These are phyloP conservation scores for Circinella umbellata DNA, from an alignment of 371 early-diverging fungal genomes.

Conservation along the genomic window DNA sequence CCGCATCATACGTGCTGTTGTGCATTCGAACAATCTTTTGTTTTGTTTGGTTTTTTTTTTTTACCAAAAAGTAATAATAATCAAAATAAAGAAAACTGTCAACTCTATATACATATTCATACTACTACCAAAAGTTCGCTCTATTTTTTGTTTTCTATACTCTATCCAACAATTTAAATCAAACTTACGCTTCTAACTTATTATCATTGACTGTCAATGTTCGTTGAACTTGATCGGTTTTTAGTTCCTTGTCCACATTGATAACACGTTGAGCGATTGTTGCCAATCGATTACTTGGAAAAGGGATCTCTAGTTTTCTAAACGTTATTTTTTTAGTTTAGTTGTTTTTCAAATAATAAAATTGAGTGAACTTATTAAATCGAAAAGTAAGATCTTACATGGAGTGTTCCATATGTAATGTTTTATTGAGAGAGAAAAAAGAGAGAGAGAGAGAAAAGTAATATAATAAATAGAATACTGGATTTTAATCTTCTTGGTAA, in stretches of 20 bases:
- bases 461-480: too few species aligned
- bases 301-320: constrained; percentile 52
- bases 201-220: constrained; percentile 14
- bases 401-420: background rate
- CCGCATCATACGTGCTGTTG: constrained; percentile 49
- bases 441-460: too few species aligned
- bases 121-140: too few species aligned
- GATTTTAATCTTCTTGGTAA: too few species aligned
- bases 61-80: too few species aligned
- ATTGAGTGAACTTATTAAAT: background rate
- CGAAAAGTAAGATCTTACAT: background rate
- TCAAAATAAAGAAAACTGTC: background rate
- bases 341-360: background rate
- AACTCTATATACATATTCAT: too few species aligned
- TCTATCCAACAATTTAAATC: too few species aligned
- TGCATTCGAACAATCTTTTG: constrained; percentile 46
- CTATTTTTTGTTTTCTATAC: too few species aligned
- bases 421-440: too few species aligned
- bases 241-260: constrained; percentile 54
- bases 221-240: constrained; percentile 48
- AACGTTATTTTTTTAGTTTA: background rate
- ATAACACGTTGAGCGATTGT: constrained; percentile 45
- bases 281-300: constrained; percentile 44
- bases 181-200: constrained; percentile 18
- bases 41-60: too few species aligned